Base-by-base conservation (phyloP, 352 stramenopile species). In the Pythium brachiatum region DNA sequence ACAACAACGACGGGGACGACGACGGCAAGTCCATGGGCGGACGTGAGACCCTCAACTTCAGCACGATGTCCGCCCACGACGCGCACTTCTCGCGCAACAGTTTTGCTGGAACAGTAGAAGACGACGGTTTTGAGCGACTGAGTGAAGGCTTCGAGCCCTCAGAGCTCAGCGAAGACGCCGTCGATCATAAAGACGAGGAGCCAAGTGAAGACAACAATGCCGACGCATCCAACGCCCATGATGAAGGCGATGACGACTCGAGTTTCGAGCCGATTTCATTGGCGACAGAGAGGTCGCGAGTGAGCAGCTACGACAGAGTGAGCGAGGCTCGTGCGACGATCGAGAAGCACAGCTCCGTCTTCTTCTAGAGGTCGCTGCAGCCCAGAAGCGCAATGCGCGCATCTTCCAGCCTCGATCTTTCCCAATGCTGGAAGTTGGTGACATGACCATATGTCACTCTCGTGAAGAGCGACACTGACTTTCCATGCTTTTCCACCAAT, bases 71-170 rank as follows among this genome's bases (percentile, higher is more conserved):
- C 7, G 74, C 72, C 13, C 62, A 60, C 23, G 68, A 75, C 32
- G 83, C 78, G 41, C 55, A 79, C 7, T 82, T 79, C 39, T 83
- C 76, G 18, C 76, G 69, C 13, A 41, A 62, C 13, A 65, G 50
- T 23, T 34, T 51, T 47, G 34, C 41, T 23, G 58, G 53, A 11
- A 53, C 26, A 0, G n/a, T 13, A 2, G 58, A 65, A 12, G 58
- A 65, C 29, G 58, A 65, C 27, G 58, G 58, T n/a, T 65, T 65
- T 15, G 58, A 65, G 50, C 38, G 25, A 4, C 26, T 38, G 27
- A 59, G 58, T 18, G 48, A 65, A 18, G 53, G 44, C 0, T 57
- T 41, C 2, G 46, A 34, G 25, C 46, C 23, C 12, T 53, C 46
- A 21, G 46, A 18, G 41, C 41, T 16, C 41, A 48, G 41, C 23